phyloP scores from a whole-genome alignment of 2,329 filamentous ascomycete species.

The Colletotrichum graminicola region DNA sequence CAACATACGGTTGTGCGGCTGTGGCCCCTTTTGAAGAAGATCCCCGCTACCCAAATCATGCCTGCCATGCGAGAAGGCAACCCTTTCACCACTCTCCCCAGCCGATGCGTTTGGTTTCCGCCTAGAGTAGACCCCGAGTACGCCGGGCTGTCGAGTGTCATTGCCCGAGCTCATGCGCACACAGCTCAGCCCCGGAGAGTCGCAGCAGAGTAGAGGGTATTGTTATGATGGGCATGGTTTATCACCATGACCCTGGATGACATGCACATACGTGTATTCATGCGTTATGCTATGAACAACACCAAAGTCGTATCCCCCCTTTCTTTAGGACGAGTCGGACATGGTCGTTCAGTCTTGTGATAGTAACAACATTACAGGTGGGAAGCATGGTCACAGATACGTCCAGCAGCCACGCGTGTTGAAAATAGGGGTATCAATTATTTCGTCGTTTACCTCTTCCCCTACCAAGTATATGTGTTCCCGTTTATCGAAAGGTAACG shows the following conservation, averaged over 20 bases:
- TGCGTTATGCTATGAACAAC: conserved; percentile 2
- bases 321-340: background rate
- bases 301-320: background rate
- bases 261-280: conserved; percentile 3
- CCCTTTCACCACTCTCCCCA: background rate
- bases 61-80: background rate
- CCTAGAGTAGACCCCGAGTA: background rate
- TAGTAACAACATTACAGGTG: background rate
- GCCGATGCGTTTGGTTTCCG: background rate
- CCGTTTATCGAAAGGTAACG: conserved; percentile 23
- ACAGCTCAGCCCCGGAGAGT: background rate
- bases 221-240: background rate
- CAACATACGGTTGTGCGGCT: background rate
- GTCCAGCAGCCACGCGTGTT: background rate
- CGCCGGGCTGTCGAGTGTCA: background rate
- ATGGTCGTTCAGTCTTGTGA: background rate
- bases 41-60: background rate
- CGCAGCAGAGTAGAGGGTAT: background rate
- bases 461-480: conserved; percentile 15
- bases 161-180: background rate
- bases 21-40: background rate
- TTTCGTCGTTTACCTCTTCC: conserved; percentile 26
- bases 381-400: background rate
- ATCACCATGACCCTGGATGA: background rate
- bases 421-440: conserved; percentile 39